These are phyloP conservation scores for Mucor piriformis DNA, from an alignment of 371 early-diverging fungal genomes.

Conservation along the genomic window DNA sequence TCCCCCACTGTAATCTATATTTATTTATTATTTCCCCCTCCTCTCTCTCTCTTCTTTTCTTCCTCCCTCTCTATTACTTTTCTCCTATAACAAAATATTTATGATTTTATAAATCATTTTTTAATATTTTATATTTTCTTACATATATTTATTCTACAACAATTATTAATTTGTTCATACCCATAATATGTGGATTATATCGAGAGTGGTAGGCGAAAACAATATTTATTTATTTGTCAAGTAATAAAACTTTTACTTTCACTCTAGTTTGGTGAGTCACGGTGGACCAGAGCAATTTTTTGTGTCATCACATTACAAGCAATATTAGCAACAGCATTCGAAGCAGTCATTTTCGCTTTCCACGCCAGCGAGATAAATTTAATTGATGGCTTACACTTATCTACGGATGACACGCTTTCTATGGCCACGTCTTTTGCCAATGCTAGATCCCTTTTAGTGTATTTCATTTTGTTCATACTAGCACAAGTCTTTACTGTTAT, in stretches of 20 bases:
- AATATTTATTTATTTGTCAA: not conserved
- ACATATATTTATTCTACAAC: conserved; percentile 2
- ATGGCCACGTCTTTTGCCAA: conserved; percentile 39
- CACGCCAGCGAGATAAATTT: conserved; percentile 34
- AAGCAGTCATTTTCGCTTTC: conserved; percentile 44
- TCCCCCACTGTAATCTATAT: not conserved
- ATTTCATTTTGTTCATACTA: conserved; percentile 46
- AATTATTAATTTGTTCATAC: conserved; percentile 7
- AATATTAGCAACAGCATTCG: conserved; percentile 42
- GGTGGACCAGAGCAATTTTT: conserved; percentile 53
- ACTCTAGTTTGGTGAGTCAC: conserved; percentile 52
- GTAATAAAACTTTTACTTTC: not conserved
- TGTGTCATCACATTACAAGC: conserved; percentile 42
- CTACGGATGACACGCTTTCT: not conserved
- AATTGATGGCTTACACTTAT: conserved; percentile 21
- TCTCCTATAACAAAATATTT: not conserved
- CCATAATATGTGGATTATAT: conserved; percentile 50
- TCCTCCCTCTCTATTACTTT: conserved; percentile 2
- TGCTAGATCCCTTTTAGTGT: conserved; percentile 50
- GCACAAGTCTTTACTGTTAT: conserved; percentile 50
- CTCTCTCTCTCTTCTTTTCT: conserved; percentile 8
- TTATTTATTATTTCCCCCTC: not conserved
- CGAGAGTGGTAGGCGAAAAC: conserved; percentile 42
- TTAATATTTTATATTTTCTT: conserved; percentile 1
- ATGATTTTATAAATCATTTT: not conserved